These are phyloP conservation scores for Geranium rotundifolium DNA, from an alignment of 345 rosid genomes.

Conservation along the genomic window DNA sequence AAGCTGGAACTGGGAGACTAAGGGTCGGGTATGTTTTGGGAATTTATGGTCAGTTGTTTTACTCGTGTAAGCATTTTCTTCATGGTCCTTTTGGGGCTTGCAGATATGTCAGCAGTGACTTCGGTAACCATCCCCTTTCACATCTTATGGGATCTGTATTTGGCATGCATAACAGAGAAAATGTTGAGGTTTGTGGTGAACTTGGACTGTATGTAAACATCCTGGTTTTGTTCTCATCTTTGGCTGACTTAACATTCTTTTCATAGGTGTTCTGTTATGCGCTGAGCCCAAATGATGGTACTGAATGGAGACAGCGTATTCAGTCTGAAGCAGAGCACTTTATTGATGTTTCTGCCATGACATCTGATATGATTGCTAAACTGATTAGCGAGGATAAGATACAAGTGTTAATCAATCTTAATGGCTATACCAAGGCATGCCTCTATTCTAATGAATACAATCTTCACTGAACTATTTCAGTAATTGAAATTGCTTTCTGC, in stretches of 20 bases:
- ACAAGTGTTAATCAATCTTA: slow-evolving; percentile 81
- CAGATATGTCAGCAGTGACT: slow-evolving; percentile 82
- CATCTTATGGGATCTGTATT: slow-evolving; percentile 99
- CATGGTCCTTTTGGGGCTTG: neutral
- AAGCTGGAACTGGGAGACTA: slow-evolving; percentile 54
- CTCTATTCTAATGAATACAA: too few relatives aligned
- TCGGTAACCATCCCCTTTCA: slow-evolving; percentile 94
- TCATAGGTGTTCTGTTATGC: slow-evolving; percentile 89
- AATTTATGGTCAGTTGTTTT: neutral
- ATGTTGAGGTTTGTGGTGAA: slow-evolving; percentile 59
- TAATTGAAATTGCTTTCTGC: too few relatives aligned
- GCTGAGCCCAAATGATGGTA: slow-evolving; percentile 84
- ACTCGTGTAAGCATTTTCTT: neutral
- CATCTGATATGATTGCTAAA: slow-evolving; percentile 80
- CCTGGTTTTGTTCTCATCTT: too few relatives aligned
- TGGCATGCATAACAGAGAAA: slow-evolving; percentile 89
- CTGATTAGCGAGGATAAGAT: slow-evolving; percentile 74
- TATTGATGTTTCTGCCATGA: slow-evolving; percentile 76
- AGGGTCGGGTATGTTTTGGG: slow-evolving; percentile 51
- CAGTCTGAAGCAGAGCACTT: slow-evolving; percentile 92
- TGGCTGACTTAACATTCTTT: too few relatives aligned
- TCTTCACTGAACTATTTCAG: too few relatives aligned
- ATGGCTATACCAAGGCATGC: slow-evolving; percentile 90
- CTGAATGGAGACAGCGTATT: slow-evolving; percentile 93
- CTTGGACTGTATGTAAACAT: too few relatives aligned